These are phyloP conservation scores for Arthromyces matolae DNA, from an alignment of 768 basidiomycete genomes.

Conservation along the genomic window DNA sequence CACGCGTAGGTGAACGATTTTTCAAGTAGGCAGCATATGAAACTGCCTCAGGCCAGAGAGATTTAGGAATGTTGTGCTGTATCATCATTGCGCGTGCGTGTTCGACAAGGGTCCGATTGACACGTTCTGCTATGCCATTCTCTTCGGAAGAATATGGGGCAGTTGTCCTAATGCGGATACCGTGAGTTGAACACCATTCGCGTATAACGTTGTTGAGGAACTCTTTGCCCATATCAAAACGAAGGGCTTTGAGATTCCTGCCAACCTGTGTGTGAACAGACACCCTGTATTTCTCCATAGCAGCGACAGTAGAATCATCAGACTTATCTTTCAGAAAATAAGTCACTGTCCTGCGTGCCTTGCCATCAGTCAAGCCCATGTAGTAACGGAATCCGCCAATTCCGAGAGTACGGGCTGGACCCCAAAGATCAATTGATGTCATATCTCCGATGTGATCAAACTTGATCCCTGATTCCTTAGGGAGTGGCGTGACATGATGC, in stretches of 20 bases:
- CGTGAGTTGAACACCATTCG: not conserved
- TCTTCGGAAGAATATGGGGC: not conserved
- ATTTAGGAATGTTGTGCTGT: not conserved
- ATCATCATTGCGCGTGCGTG: conserved; percentile 3
- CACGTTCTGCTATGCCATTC: conserved; percentile 2
- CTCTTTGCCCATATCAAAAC: too few species aligned
- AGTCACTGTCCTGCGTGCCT: conserved; percentile 3
- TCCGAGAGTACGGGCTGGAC: conserved; percentile 21
- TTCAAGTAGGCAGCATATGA: conserved; percentile 5
- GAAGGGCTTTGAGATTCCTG: conserved; percentile 1
- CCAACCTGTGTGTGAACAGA: not conserved
- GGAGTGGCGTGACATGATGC: conserved; percentile 27
- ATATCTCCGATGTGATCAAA: conserved; percentile 11
- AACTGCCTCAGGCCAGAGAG: not conserved
- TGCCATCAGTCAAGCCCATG: conserved; percentile 25
- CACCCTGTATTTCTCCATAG: conserved; percentile 8
- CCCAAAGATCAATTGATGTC: conserved; percentile 28
- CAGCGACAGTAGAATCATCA: too few species aligned
- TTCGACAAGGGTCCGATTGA: not conserved
- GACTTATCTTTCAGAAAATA: conserved; percentile 17
- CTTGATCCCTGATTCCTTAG: conserved; percentile 21
- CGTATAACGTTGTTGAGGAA: not conserved
- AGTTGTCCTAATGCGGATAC: not conserved
- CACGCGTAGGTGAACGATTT: conserved; percentile 5
- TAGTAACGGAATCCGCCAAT: conserved; percentile 24